Conservation (phyloP, 768 basidiomycete genomes). For the Panus rudis region DNA sequence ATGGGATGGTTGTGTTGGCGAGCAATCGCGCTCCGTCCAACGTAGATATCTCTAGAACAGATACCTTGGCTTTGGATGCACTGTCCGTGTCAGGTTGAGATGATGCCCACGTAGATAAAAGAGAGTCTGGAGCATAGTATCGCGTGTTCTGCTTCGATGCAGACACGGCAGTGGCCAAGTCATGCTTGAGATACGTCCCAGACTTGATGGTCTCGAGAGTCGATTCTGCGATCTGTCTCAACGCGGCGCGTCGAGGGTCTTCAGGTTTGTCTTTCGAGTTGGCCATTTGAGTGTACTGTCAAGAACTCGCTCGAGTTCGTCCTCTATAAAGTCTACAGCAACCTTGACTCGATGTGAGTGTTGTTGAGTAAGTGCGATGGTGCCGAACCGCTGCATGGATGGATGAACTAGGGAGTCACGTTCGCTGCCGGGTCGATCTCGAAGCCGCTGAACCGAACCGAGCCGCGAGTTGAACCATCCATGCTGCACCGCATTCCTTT, state of each 20-base stretch:
- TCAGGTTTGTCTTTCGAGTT: too few relatives aligned
- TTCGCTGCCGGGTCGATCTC: too few relatives aligned
- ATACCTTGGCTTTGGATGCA: conserved; percentile 27
- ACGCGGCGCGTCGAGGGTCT: conserved; percentile 6
- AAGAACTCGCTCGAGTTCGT: too few relatives aligned
- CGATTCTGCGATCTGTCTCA: conserved; percentile 37
- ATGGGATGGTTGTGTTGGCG: conserved; percentile 15
- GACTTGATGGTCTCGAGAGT: conserved; percentile 43
- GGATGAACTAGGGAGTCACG: too few relatives aligned
- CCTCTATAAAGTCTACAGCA: too few relatives aligned
- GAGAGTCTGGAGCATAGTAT: conserved; percentile 45
- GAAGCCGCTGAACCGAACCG: too few relatives aligned
- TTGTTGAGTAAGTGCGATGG: too few relatives aligned
- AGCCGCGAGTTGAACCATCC: too few relatives aligned
- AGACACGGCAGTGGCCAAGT: conserved; percentile 28
- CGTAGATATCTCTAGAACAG: conserved; percentile 56
- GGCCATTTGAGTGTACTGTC: too few relatives aligned
- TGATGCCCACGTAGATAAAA: conserved; percentile 40
- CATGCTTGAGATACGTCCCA: conserved; percentile 35
- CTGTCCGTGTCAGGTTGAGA: conserved; percentile 7
- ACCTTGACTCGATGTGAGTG: too few relatives aligned
- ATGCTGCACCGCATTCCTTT: too few relatives aligned
- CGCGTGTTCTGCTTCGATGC: conserved; percentile 36
- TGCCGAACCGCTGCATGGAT: too few relatives aligned
- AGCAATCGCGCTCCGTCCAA: conserved; percentile 50